Percentiles rank a stretch among this genome's conserved stretches.
phyloP scores from a whole-genome alignment of 768 basidiomycete species.

The Naganishia onofrii region DNA sequence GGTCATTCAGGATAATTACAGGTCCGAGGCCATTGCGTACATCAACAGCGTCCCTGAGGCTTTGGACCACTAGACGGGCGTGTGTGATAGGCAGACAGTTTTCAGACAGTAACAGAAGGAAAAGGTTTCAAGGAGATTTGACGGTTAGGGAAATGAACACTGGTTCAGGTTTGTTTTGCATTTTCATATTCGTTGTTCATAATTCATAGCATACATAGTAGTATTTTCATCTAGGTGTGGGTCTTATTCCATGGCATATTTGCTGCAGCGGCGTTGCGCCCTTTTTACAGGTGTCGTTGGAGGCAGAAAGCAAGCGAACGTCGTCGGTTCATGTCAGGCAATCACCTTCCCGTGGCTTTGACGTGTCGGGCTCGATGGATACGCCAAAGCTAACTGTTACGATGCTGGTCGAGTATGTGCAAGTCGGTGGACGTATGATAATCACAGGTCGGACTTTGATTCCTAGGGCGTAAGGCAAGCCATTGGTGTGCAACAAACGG shows the following conservation, averaged over 20 bases:
- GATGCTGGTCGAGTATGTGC: too few relatives aligned
- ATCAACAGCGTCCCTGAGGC: conserved; percentile 37
- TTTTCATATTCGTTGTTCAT: conserved; percentile 5
- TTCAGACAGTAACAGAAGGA: background rate
- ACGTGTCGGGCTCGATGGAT: too few relatives aligned
- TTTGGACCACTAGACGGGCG: conserved; percentile 28
- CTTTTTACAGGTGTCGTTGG: too few relatives aligned
- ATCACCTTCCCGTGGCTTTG: too few relatives aligned
- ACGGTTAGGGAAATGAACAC: background rate
- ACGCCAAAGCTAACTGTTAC: too few relatives aligned
- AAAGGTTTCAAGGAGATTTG: background rate
- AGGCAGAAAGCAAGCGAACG: too few relatives aligned
- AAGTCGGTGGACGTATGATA: too few relatives aligned
- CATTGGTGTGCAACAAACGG: too few relatives aligned
- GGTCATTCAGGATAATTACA: conserved; percentile 42
- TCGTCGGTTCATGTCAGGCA: too few relatives aligned
- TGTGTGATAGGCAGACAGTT: background rate
- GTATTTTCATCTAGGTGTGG: background rate
- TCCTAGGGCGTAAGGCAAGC: too few relatives aligned
- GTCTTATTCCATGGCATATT: background rate
- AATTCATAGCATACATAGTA: conserved; percentile 21
- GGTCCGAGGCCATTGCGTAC: conserved; percentile 41
- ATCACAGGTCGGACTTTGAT: too few relatives aligned
- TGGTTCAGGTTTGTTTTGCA: background rate
- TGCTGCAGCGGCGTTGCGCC: background rate